phyloP scores from a whole-genome alignment of 352 stramenopile genomes.

The Globisporangium rhizosaccharum region DNA sequence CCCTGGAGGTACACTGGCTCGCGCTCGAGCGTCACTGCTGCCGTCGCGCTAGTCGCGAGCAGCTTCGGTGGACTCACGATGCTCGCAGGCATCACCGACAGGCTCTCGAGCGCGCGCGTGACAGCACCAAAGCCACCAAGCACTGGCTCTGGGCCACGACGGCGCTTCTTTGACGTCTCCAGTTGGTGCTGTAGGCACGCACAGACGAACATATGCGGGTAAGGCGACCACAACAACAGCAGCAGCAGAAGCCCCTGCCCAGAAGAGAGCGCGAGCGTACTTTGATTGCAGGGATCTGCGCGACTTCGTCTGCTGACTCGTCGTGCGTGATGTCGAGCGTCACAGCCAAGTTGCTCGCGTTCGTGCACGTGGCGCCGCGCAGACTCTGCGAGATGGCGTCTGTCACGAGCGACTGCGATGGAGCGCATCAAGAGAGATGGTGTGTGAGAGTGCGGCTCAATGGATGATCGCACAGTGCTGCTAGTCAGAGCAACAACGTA shows the following conservation, averaged over 20 bases:
- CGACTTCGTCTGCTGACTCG: slow-evolving; percentile 64
- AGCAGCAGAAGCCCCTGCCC: not conserved
- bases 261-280: slow-evolving; percentile 12
- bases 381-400: slow-evolving; percentile 41
- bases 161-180: slow-evolving; percentile 58
- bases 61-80: slow-evolving; percentile 48
- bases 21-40: slow-evolving; percentile 47
- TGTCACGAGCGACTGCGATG: slow-evolving; percentile 34
- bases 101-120: slow-evolving; percentile 44
- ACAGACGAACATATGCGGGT: not conserved
- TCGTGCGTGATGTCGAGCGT: slow-evolving; percentile 64
- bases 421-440: not conserved
- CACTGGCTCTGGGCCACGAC: slow-evolving; percentile 47
- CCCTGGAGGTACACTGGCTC: slow-evolving; percentile 87
- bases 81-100: slow-evolving; percentile 40
- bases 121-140: slow-evolving; percentile 80
- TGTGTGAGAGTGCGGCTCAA: not conserved
- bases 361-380: slow-evolving; percentile 41
- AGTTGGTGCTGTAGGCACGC: slow-evolving; percentile 41
- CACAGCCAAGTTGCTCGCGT: slow-evolving; percentile 59
- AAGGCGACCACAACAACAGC: not conserved
- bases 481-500: slow-evolving; percentile 12
- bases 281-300: slow-evolving; percentile 72
- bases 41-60: slow-evolving; percentile 32
- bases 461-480: not conserved